These are phyloP conservation scores for Sporothrix pallida DNA, from an alignment of 2,329 filamentous ascomycete genomes.

Conservation along the genomic window DNA sequence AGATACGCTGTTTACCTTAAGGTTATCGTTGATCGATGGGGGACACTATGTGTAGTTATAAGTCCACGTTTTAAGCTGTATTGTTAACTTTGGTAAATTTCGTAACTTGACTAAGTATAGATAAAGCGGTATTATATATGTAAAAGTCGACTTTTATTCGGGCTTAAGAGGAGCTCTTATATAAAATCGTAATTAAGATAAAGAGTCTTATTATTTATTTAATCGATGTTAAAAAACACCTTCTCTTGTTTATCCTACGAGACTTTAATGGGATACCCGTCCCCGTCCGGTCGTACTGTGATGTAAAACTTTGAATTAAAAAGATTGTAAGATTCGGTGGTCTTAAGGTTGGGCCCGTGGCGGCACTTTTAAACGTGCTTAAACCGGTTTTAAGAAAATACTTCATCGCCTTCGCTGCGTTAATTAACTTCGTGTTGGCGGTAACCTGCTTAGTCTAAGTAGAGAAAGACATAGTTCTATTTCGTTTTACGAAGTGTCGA, in stretches of 20 bases:
- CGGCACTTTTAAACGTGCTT: neutral
- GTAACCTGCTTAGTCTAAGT: neutral
- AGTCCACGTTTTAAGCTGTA: neutral
- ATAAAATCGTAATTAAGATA: conserved; percentile 10
- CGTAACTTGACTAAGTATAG: conserved; percentile 6
- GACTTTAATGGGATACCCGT: neutral
- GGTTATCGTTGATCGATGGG: too few relatives aligned
- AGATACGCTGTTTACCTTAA: too few relatives aligned
- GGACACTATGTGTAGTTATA: neutral
- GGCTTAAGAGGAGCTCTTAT: neutral
- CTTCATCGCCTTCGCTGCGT: conserved; percentile 16
- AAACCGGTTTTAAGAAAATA: neutral
- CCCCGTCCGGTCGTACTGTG: neutral
- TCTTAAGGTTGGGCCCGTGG: neutral
- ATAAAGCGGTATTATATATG: neutral
- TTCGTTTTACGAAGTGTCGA: conserved; percentile 11
- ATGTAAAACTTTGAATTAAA: conserved; percentile 8
- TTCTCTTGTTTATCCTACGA: neutral
- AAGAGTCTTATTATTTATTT: neutral
- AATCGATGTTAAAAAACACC: neutral
- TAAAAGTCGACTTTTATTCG: conserved; percentile 10
- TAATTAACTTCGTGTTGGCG: conserved; percentile 1
- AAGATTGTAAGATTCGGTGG: neutral
- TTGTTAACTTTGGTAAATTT: neutral
- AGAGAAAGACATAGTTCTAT: conserved; percentile 9